Evolutionary conservation across 306 rosid genomes (phyloP).

Genomic region (Vigna radiata): DNA sequence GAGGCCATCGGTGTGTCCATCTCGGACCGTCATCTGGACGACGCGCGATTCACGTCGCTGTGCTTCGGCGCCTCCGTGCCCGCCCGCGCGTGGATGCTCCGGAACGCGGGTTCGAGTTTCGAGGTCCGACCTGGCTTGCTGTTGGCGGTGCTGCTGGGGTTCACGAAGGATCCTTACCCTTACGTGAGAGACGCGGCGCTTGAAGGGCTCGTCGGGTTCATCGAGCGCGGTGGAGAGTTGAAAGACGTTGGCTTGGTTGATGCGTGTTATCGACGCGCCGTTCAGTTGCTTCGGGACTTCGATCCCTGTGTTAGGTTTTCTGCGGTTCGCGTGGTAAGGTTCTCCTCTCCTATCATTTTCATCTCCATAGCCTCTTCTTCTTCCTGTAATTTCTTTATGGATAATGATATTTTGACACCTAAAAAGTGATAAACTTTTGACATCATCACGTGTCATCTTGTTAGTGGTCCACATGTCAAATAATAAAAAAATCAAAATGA

Average conservation of each 20-base stretch:
- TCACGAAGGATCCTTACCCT: slow-evolving; percentile 86
- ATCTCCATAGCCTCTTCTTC: not conserved
- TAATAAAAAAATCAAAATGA: too few species aligned
- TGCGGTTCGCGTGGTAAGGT: slow-evolving; percentile 73
- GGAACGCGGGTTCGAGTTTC: slow-evolving; percentile 58
- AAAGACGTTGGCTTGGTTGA: slow-evolving; percentile 58
- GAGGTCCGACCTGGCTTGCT: slow-evolving; percentile 53
- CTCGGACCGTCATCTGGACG: slow-evolving; percentile 53
- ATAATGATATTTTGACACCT: too few species aligned
- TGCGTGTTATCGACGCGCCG: slow-evolving; percentile 69
- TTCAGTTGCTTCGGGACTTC: slow-evolving; percentile 73
- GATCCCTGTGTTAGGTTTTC: slow-evolving; percentile 66
- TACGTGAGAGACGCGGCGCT: slow-evolving; percentile 67
- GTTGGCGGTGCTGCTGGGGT: slow-evolving; percentile 68
- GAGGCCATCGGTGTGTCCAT: slow-evolving; percentile 24
- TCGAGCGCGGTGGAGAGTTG: slow-evolving; percentile 44
- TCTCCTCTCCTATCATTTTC: not conserved
- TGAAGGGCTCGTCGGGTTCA: slow-evolving; percentile 72
- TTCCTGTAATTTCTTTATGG: too few species aligned
- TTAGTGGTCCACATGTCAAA: too few species aligned
- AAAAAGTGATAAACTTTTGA: too few species aligned
- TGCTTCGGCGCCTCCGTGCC: slow-evolving; percentile 66
- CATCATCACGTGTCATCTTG: too few species aligned
- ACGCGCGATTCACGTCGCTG: slow-evolving; percentile 61
- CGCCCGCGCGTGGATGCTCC: slow-evolving; percentile 68